Percentiles rank a stretch among this genome's conserved stretches.
Conservation (phyloP, 495 filamentous ascomycete species). For the Choiromyces venosus region DNA sequence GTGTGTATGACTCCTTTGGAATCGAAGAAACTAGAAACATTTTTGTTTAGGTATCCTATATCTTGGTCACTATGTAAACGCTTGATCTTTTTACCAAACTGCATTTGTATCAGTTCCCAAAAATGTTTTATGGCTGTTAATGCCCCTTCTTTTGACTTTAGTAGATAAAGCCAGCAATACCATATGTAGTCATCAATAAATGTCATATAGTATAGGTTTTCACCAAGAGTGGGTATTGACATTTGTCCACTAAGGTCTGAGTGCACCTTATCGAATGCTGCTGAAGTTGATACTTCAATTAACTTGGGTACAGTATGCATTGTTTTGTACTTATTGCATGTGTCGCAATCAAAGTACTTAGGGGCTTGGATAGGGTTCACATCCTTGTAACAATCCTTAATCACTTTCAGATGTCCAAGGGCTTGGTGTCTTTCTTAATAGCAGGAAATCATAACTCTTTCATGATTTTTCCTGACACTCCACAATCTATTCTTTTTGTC, state of each 20-base stretch:
- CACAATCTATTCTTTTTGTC: not conserved
- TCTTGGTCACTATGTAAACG: not conserved
- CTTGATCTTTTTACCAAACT: too few relatives aligned
- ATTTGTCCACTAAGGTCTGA: not conserved
- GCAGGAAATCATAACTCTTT: too few relatives aligned
- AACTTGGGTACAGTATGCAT: not conserved
- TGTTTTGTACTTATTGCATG: not conserved
- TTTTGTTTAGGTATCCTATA: not conserved
- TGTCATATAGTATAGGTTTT: not conserved
- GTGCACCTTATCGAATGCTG: not conserved
- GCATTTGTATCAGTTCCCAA: too few relatives aligned
- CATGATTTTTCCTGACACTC: not conserved
- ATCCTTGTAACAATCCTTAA: too few relatives aligned
- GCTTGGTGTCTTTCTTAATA: too few relatives aligned
- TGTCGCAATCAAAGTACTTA: not conserved
- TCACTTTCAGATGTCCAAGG: too few relatives aligned
- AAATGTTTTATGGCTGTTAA: too few relatives aligned
- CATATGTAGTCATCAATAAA: not conserved
- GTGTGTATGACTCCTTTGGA: not conserved
- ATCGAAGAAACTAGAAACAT: too few relatives aligned
- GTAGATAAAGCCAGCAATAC: not conserved
- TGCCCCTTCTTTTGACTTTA: too few relatives aligned
- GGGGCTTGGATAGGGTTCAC: fast-evolving
- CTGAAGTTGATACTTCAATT: fast-evolving
- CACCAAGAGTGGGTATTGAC: not conserved